phyloP scores from a whole-genome alignment of 2,329 filamentous ascomycete species.

The Botrytis cinerea region DNA sequence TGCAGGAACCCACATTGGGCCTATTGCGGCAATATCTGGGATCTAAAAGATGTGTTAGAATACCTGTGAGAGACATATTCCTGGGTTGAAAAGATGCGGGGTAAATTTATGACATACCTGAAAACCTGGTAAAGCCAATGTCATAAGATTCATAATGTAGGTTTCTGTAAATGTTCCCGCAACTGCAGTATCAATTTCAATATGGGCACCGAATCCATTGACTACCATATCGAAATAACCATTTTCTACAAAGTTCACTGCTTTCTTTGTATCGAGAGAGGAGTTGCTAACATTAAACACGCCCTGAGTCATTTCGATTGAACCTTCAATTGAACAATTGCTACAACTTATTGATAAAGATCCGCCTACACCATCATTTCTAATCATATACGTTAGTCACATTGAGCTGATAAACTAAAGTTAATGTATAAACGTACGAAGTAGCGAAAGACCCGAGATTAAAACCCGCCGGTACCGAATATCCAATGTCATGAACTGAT shows the following conservation, averaged over 20 bases:
- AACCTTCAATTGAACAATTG: constrained; percentile 15
- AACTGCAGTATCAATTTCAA: constrained; percentile 15
- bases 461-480: neutral
- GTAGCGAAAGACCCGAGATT: neutral
- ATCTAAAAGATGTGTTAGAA: neutral
- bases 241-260: constrained; percentile 17
- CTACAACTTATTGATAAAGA: constrained; percentile 12
- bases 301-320: constrained; percentile 14
- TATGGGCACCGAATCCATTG: constrained; percentile 21
- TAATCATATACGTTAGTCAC: neutral
- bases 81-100: neutral
- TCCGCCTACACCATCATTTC: neutral
- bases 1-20: constrained; percentile 1
- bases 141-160: neutral
- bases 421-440: neutral
- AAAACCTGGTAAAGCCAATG: constrained; percentile 13
- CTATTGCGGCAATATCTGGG: constrained; percentile 6
- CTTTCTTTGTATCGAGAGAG: neutral
- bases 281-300: constrained; percentile 12
- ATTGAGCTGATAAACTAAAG: rapidly evolving
- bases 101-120: neutral
- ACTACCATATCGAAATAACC: constrained; percentile 9
- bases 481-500: neutral
- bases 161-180: neutral
- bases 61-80: neutral